phyloP scores from a whole-genome alignment of 805 yeast genomes.

The Lipomyces kockii region DNA sequence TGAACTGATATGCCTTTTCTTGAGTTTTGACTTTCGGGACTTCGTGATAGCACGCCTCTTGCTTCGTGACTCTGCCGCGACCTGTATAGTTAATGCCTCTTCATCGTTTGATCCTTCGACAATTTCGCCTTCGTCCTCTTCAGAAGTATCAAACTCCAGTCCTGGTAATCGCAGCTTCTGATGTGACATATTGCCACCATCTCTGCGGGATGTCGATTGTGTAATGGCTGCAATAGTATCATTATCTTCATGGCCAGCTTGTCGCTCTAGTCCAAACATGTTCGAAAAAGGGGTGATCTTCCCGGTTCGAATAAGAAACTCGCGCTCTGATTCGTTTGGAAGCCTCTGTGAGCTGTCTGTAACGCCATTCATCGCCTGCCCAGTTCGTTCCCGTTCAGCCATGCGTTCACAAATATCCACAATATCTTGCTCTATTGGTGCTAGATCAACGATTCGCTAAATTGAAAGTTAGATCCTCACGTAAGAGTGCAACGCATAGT shows the following conservation, averaged over 20 bases:
- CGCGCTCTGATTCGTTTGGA: slow-evolving; percentile 79
- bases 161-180: slow-evolving; percentile 35
- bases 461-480: neutral
- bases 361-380: slow-evolving; percentile 22
- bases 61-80: slow-evolving; percentile 13
- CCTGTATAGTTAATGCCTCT: neutral
- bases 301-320: slow-evolving; percentile 84
- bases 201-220: slow-evolving; percentile 2
- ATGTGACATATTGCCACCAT: slow-evolving; percentile 23
- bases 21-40: neutral
- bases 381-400: slow-evolving; percentile 40
- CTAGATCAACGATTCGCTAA: slow-evolving; percentile 52
- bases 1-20: slow-evolving; percentile 11
- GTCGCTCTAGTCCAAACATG: slow-evolving; percentile 58
- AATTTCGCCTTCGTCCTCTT: slow-evolving; percentile 38
- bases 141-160: slow-evolving; percentile 35
- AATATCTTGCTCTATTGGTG: slow-evolving; percentile 62
- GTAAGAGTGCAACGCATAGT: slow-evolving; percentile 32
- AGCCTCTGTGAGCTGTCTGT: slow-evolving; percentile 45
- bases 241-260: slow-evolving; percentile 42
- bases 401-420: slow-evolving; percentile 62
- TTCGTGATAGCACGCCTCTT: slow-evolving; percentile 14
- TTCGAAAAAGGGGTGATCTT: slow-evolving; percentile 92
- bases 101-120: slow-evolving; percentile 42
- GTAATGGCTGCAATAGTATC: slow-evolving; percentile 1